A percentile compares a stretch with the other conserved stretches of the same genome.
Conservation (phyloP, 192 early-diverging fungal genomes). For the Chytriomyces hyalinus region DNA sequence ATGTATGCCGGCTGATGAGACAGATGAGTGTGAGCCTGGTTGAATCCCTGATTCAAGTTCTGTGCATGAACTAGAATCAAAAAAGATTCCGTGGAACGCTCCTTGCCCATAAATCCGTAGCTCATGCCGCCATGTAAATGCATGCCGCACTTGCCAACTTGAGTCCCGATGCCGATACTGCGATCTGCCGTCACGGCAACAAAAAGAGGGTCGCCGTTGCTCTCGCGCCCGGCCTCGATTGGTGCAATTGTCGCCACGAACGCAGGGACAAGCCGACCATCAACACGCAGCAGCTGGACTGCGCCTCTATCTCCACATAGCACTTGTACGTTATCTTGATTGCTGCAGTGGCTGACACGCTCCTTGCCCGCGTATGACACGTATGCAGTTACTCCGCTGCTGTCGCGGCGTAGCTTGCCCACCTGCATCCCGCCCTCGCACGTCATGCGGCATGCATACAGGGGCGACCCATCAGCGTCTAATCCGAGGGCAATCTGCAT, state of each 20-base stretch:
- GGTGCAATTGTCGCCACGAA: background rate
- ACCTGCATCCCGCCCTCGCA: conserved; percentile 17
- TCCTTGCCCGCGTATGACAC: conserved; percentile 23
- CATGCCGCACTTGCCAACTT: conserved; percentile 16
- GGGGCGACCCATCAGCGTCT: conserved; percentile 18
- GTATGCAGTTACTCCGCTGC: conserved; percentile 6
- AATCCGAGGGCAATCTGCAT: conserved; percentile 11
- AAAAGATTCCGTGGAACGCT: too few relatives aligned
- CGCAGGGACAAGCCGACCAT: background rate
- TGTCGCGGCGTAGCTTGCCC: conserved; percentile 2
- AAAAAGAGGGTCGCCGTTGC: background rate
- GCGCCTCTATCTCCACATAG: conserved; percentile 12
- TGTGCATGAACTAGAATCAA: too few relatives aligned
- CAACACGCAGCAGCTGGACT: conserved; percentile 10
- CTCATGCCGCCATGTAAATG: conserved; percentile 3
- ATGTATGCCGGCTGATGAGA: too few relatives aligned
- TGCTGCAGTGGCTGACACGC: background rate
- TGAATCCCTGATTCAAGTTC: too few relatives aligned
- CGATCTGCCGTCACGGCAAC: conserved; percentile 2
- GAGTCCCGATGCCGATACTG: conserved; percentile 12
- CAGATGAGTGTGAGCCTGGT: too few relatives aligned
- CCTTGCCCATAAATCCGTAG: conserved; percentile 15
- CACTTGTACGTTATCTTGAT: conserved; percentile 3
- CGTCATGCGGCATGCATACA: conserved; percentile 2
- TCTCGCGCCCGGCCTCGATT: conserved; percentile 11